Evolutionary conservation across 2,329 filamentous ascomycete genomes (phyloP).

Genomic region (Sporothrix pallida): DNA sequence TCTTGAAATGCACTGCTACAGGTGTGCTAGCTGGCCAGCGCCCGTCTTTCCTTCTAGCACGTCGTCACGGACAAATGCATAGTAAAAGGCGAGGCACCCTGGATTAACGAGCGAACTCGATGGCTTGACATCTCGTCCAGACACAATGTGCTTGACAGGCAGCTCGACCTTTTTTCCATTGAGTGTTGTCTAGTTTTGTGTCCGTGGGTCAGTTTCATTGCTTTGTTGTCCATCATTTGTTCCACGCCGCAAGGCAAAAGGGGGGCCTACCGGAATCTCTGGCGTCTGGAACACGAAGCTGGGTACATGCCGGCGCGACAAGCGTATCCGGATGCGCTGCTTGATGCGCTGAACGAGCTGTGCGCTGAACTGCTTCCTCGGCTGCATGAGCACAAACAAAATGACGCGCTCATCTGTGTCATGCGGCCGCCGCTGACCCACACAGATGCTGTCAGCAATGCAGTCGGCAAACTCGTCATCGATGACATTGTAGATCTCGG

Average conservation of each 20-base stretch:
- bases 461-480: conserved; percentile 10
- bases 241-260: neutral
- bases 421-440: conserved; percentile 15
- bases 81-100: conserved; percentile 16
- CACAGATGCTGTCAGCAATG: conserved; percentile 19
- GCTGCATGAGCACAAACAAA: conserved; percentile 15
- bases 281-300: conserved; percentile 17
- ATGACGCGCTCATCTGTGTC: conserved; percentile 6
- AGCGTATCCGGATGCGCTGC: neutral
- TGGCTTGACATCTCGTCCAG: conserved; percentile 7
- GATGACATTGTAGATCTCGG: conserved; percentile 23
- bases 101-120: conserved; percentile 11
- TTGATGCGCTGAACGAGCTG: neutral
- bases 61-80: conserved; percentile 6
- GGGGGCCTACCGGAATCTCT: conserved; percentile 19
- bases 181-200: conserved; percentile 14
- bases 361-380: neutral
- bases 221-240: neutral
- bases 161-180: conserved; percentile 20
- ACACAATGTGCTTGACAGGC: conserved; percentile 11
- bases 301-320: conserved; percentile 13
- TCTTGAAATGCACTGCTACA: neutral
- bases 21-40: neutral
- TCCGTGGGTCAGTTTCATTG: neutral
- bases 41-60: neutral